Conservation (phyloP, 148 eudicot genomes). For the Rhododendron mucronatum region DNA sequence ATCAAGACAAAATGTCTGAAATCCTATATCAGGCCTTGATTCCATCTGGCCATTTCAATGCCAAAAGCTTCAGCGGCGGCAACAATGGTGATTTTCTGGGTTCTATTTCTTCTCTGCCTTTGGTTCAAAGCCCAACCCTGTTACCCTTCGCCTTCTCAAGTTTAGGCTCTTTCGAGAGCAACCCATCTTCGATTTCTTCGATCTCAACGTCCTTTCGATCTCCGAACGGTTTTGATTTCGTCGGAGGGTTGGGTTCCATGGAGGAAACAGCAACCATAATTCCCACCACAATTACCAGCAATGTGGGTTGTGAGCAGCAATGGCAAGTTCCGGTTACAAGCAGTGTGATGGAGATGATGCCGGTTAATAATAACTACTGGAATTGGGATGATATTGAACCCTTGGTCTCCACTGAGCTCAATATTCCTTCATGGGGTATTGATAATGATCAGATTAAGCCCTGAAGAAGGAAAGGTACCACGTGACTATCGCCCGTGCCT, state of each 20-base stretch:
- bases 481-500: background rate
- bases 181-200: slow-evolving; percentile 26
- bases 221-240: slow-evolving; percentile 23
- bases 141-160: slow-evolving; percentile 36
- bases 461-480: background rate
- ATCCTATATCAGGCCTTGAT: slow-evolving; percentile 4
- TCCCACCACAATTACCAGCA: slow-evolving; percentile 6
- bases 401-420: slow-evolving; percentile 39
- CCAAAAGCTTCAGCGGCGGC: background rate
- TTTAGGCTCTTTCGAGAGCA: slow-evolving; percentile 34
- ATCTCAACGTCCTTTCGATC: slow-evolving; percentile 24
- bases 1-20: background rate
- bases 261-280: slow-evolving; percentile 10
- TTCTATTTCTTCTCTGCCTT: slow-evolving; percentile 20
- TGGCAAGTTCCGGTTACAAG: slow-evolving; percentile 15
- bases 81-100: slow-evolving; percentile 15
- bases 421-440: slow-evolving; percentile 45
- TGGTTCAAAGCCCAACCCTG: slow-evolving; percentile 23
- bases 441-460: slow-evolving; percentile 39
- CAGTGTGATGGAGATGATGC: slow-evolving; percentile 16
- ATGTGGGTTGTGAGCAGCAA: slow-evolving; percentile 18
- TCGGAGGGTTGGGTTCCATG: slow-evolving; percentile 20
- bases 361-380: slow-evolving; percentile 33
- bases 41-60: background rate
- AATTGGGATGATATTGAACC: slow-evolving; percentile 61